Evolutionary conservation across 2,329 filamentous ascomycete genomes (phyloP).

Genomic region (Penicillium sp.): DNA sequence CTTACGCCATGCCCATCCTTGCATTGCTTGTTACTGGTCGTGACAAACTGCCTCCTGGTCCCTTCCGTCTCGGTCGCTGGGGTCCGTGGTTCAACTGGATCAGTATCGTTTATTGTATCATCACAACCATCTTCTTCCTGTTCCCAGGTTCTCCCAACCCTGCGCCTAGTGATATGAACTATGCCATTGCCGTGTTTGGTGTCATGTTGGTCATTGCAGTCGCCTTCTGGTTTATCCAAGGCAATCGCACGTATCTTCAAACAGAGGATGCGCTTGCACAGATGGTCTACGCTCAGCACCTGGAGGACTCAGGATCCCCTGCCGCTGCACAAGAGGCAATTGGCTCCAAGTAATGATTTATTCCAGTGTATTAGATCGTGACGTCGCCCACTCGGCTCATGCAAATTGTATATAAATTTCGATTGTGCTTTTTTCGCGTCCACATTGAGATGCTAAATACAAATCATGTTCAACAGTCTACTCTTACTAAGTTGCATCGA

Average conservation of each 20-base stretch:
- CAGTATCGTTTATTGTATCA: conserved; percentile 55
- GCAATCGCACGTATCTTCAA: conserved; percentile 44
- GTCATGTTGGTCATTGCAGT: conserved; percentile 58
- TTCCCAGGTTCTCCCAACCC: conserved; percentile 56
- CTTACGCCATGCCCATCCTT: conserved; percentile 56
- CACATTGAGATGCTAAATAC: neutral
- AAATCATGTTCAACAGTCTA: neutral
- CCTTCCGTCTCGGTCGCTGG: conserved; percentile 52
- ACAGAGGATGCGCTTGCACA: conserved; percentile 35
- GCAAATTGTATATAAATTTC: conserved; percentile 1
- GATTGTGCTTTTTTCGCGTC: neutral
- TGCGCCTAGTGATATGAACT: conserved; percentile 58
- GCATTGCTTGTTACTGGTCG: conserved; percentile 56
- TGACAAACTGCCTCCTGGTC: conserved; percentile 54
- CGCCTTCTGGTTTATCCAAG: conserved; percentile 57
- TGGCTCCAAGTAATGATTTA: neutral
- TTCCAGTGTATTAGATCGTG: neutral
- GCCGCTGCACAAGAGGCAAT: neutral
- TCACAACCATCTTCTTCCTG: conserved; percentile 62
- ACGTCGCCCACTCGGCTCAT: neutral
- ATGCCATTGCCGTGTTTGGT: conserved; percentile 61
- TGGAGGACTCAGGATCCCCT: conserved; percentile 22
- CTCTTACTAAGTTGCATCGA: too few relatives aligned
- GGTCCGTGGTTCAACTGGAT: conserved; percentile 54
- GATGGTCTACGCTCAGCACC: conserved; percentile 33